Evolutionary conservation across 768 basidiomycete species (phyloP), one percentile per base, ranked within the genome.

Genomic region (Cystoderma amianthinum): DNA sequence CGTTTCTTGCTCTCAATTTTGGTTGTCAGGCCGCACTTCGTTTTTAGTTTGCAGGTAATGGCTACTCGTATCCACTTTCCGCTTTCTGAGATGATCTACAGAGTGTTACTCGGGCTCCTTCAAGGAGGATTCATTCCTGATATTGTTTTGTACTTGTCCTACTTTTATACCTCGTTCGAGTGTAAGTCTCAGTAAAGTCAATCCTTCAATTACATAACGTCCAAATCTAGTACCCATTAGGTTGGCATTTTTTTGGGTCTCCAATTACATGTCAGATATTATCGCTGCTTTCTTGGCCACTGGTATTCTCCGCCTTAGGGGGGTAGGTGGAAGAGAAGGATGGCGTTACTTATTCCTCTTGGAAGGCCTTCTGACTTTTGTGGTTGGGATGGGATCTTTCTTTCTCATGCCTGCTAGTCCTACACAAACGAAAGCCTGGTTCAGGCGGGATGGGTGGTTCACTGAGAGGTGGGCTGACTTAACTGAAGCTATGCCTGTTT

Each of bases 181-280:
- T 59, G 77, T 75, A 47, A 53, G 71, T 59, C 38, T 17, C 20
- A 11, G 17, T 22, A 23, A n/a, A 9, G 30, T 12, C 22, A 5
- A 13, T 21, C 22, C 32, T 10, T 15, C 21, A 17, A 7, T 36
- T 19, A 15, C 16, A 36, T 17, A 9, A 36, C 34, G 9, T 20
- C 23, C 34, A 42, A 32, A 3, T 22, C 21, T 46, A 77, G 73
- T 82, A 0, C 78, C 82, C 2, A 71, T 82, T 33, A 72, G 83
- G n/a, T 64, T 85, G 7, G 80, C 79, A 1, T 76, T 69, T 49
- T 84, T 85, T 65, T 86, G 80, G 81, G 65, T 74, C 20, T 76
- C 77, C 3, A 73, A 74, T 54, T 77, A 82, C 40, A 41, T 71
- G 1, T 64, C 74, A 3, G 57, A 71, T 34, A 76, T 85, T 38